A percentile compares a stretch with the other conserved stretches of the same genome.
Evolutionary conservation across 2,329 filamentous ascomycete species (phyloP).

Genomic region (Fusarium siculi): DNA sequence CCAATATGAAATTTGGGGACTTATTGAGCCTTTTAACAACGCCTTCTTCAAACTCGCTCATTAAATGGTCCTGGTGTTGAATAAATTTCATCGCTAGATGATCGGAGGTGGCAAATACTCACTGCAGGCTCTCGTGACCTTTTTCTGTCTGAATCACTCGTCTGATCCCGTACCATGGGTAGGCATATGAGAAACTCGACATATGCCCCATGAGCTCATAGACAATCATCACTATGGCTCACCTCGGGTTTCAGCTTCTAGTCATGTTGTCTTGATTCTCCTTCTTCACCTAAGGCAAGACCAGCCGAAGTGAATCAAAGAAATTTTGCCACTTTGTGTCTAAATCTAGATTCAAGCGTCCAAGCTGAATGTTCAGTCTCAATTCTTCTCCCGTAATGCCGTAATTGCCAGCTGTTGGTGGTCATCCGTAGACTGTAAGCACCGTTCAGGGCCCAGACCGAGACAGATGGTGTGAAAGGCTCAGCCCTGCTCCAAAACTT

Average conservation of each 20-base stretch:
- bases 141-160: neutral
- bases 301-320: neutral
- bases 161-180: too few species aligned
- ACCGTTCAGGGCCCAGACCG: neutral
- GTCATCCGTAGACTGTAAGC: neutral
- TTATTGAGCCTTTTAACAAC: fast-evolving
- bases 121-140: neutral
- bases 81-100: neutral
- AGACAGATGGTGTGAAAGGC: slow-evolving; percentile 6
- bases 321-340: neutral
- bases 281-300: neutral
- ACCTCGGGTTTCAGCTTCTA: neutral
- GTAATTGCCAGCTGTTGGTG: neutral
- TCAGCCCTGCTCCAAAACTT: neutral
- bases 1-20: neutral
- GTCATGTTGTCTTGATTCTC: neutral
- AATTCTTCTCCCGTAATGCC: neutral
- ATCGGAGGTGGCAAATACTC: neutral
- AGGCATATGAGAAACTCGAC: fast-evolving
- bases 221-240: neutral
- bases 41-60: neutral
- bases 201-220: neutral
- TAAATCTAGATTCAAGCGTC: neutral
- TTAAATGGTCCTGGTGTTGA: neutral
- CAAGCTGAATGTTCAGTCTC: neutral